phyloP scores from a whole-genome alignment of 345 rosid genomes.

The Eucalyptus decipiens region DNA sequence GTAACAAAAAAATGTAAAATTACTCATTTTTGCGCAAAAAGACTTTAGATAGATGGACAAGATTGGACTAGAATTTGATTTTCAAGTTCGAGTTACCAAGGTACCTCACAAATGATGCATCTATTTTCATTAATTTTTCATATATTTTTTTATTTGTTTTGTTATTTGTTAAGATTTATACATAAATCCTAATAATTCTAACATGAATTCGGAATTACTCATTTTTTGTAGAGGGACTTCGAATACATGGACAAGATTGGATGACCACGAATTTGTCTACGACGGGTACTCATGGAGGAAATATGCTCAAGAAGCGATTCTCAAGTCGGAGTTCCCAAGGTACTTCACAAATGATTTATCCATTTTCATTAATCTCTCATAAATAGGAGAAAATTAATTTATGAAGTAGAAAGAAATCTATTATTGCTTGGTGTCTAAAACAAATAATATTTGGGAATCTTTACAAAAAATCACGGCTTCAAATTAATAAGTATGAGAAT shows the following conservation, averaged over 20 bases:
- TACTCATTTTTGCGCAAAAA: not conserved
- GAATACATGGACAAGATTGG: too few relatives aligned
- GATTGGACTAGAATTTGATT: slow-evolving; percentile 5
- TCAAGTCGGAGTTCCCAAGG: slow-evolving; percentile 21
- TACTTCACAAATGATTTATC: not conserved
- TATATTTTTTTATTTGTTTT: too few relatives aligned
- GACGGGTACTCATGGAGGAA: too few relatives aligned
- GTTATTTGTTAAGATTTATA: not conserved
- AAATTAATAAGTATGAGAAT: too few relatives aligned
- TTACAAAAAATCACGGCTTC: too few relatives aligned
- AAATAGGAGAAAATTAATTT: not conserved
- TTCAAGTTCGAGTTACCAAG: not conserved
- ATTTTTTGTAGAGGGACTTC: too few relatives aligned
- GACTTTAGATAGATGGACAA: not conserved
- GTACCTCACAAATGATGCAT: too few relatives aligned
- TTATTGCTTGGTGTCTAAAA: not conserved
- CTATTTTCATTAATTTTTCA: not conserved
- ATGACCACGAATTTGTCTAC: too few relatives aligned
- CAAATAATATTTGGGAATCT: not conserved
- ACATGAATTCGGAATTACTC: too few relatives aligned
- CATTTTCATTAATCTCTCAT: not conserved
- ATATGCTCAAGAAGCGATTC: slow-evolving; percentile 2
- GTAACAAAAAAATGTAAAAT: not conserved
- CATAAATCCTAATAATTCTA: too few relatives aligned
- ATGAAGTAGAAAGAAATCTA: not conserved